A percentile compares a stretch with the other conserved stretches of the same genome.
These are phyloP conservation scores for Suhomyces kunorum DNA, from an alignment of 1,139 yeast genomes.

Conservation along the genomic window DNA sequence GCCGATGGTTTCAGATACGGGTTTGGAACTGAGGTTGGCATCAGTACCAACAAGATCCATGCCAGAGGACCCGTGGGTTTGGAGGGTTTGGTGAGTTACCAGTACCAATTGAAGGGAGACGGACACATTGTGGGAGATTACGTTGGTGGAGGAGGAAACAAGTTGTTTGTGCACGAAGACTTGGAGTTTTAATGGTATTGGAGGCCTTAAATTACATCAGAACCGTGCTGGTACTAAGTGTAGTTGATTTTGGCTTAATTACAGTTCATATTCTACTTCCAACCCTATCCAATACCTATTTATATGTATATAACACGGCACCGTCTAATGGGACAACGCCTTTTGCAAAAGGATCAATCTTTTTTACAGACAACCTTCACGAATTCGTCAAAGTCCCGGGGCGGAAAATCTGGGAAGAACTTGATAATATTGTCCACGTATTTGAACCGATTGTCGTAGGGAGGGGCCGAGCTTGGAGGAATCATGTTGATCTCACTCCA, in stretches of 20 bases:
- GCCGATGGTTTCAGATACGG: slow-evolving; percentile 99
- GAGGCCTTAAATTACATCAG: no score
- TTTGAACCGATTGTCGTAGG: slow-evolving; percentile 18
- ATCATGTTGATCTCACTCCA: slow-evolving; percentile 51
- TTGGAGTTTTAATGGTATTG: slow-evolving; percentile 26
- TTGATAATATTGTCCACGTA: slow-evolving; percentile 33
- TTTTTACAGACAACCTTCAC: slow-evolving; percentile 15
- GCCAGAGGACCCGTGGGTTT: slow-evolving; percentile 99
- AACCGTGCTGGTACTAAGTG: no score
- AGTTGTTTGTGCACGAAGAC: slow-evolving; percentile 74
- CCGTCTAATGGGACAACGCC: not conserved
- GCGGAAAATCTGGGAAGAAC: slow-evolving; percentile 46
- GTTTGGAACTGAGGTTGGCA: slow-evolving; percentile 98
- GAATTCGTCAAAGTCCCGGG: slow-evolving; percentile 37
- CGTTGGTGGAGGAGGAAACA: slow-evolving; percentile 87
- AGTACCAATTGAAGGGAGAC: slow-evolving; percentile 85
- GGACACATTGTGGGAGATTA: slow-evolving; percentile 94
- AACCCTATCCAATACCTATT: not conserved
- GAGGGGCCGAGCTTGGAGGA: slow-evolving; percentile 18
- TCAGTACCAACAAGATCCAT: slow-evolving; percentile 93
- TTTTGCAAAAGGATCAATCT: not conserved
- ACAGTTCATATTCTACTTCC: no score
- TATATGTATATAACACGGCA: not conserved
- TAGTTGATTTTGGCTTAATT: no score
- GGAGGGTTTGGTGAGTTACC: slow-evolving; percentile 94